Evolutionary conservation across 2,329 filamentous ascomycete genomes (phyloP), one percentile per base, ranked within the genome.

Genomic region (Alternaria longipes): DNA sequence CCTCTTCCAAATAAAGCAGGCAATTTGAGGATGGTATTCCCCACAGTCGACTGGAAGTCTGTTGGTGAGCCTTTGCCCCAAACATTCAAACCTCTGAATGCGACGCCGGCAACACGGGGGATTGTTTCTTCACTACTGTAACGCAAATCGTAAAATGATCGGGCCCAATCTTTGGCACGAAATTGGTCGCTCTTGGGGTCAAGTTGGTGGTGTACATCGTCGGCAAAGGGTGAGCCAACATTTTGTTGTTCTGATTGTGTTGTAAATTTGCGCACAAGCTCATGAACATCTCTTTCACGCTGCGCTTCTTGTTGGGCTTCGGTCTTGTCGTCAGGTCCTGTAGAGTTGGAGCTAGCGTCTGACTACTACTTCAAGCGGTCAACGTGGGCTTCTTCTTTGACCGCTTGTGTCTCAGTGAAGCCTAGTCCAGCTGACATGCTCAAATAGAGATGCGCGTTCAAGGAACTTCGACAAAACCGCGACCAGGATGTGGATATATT

Each of bases 31-130:
- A 91, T 72, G 4, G 86, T 78, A 1, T 87, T 88, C 1, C 82
- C 85, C 2, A 93, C 87, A 3, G 86, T 91, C 54, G 87, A 82
- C 70, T 93, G 90, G 2, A 91, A 82, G 63, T 91, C 88, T 18
- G 92, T 77, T 0, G 89, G 87, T 1, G 85, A 84, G 0, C 89
- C 90, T 0, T 86, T 87, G 0, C 90, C 90, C 14, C 83, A 88
- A 0, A 92, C 89, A 56, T 85, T 85, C 45, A 92, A 83, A 51
- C 89, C 82, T 61, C 85, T 85, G 77, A 88, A 91, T 1, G 85
- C 84, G 5, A 92, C 82, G 7, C 90, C 89, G 0, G 88, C 85
- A 4, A 81, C 81, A 62, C 81, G 84, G 58, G 80, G 76, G 46
- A 88, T 78, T 0, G 85, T 84, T 54, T 89, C 84, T 26, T 71